Conservation (phyloP, 352 stramenopile species). For the Phytophthora quininea region DNA sequence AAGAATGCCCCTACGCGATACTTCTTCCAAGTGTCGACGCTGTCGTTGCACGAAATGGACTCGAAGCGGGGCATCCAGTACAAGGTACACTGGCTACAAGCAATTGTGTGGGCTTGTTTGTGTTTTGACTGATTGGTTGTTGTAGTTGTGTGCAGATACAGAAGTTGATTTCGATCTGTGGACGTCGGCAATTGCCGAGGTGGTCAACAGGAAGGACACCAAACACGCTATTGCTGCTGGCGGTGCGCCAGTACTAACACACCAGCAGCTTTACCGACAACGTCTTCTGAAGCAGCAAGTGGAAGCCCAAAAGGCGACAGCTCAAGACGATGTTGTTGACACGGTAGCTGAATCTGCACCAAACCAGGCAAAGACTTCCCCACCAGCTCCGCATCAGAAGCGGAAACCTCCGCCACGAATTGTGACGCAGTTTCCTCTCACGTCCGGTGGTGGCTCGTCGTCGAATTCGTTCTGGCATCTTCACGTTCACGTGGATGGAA, state of each 20-base stretch:
- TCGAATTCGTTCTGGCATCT: slow-evolving; percentile 53
- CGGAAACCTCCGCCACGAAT: slow-evolving; percentile 41
- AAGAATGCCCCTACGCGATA: slow-evolving; percentile 80
- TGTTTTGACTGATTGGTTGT: slow-evolving; percentile 17
- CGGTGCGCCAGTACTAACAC: slow-evolving; percentile 49
- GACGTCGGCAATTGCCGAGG: slow-evolving; percentile 76
- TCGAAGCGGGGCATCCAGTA: slow-evolving; percentile 85
- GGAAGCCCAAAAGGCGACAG: slow-evolving; percentile 23
- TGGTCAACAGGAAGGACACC: slow-evolving; percentile 78
- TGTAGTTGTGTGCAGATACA: slow-evolving; percentile 71
- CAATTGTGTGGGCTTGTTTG: slow-evolving; percentile 3
- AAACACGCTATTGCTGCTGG: slow-evolving; percentile 24
- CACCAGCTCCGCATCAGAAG: slow-evolving; percentile 14
- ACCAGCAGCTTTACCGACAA: slow-evolving; percentile 84
- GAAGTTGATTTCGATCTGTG: slow-evolving; percentile 82
- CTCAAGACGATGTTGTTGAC: slow-evolving; percentile 15
- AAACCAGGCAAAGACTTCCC: slow-evolving; percentile 11
- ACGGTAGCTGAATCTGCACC: slow-evolving; percentile 8
- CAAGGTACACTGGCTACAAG: slow-evolving; percentile 49
- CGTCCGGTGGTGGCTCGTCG: slow-evolving; percentile 21
- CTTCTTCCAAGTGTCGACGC: slow-evolving; percentile 85
- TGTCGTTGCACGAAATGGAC: slow-evolving; percentile 77
- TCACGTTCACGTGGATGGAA: slow-evolving; percentile 61
- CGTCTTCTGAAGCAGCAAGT: slow-evolving; percentile 63
- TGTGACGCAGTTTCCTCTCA: slow-evolving; percentile 40